These are phyloP conservation scores for Sphaerobolus stellatus DNA, from an alignment of 1,284 basidiomycete species.

Conservation along the genomic window DNA sequence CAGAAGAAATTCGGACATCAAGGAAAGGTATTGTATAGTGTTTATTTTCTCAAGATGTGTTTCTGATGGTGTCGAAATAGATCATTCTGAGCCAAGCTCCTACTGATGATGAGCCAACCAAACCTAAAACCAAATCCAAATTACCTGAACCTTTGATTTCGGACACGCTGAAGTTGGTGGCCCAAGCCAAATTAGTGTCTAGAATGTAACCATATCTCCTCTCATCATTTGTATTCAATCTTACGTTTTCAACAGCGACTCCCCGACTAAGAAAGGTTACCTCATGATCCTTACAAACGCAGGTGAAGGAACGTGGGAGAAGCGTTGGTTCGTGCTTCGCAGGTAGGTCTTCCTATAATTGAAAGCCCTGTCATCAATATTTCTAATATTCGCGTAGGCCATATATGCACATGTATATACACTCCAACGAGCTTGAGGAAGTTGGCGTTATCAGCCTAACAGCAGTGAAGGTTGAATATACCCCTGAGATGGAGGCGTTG, in stretches of 20 bases:
- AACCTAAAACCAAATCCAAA: slow-evolving; percentile 41
- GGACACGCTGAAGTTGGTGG: slow-evolving; percentile 65
- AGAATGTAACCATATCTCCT: slow-evolving; percentile 51
- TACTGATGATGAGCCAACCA: slow-evolving; percentile 43
- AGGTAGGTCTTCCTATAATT: slow-evolving; percentile 50
- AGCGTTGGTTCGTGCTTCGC: slow-evolving; percentile 85
- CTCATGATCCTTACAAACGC: slow-evolving; percentile 80
- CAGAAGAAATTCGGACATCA: slow-evolving; percentile 76
- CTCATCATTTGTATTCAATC: slow-evolving; percentile 4
- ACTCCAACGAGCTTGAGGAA: slow-evolving; percentile 82
- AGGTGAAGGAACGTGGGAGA: slow-evolving; percentile 77
- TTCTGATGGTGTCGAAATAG: slow-evolving; percentile 37
- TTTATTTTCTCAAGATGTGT: slow-evolving; percentile 19
- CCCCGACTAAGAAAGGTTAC: slow-evolving; percentile 81
- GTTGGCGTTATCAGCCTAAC: slow-evolving; percentile 80
- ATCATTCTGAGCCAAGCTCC: slow-evolving; percentile 75
- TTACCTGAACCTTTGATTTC: slow-evolving; percentile 41
- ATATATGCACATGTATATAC: slow-evolving; percentile 84
- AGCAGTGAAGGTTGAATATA: slow-evolving; percentile 83
- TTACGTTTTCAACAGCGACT: slow-evolving; percentile 53
- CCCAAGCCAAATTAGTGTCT: slow-evolving; percentile 68
- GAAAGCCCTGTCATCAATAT: neutral
- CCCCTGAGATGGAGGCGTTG: slow-evolving; percentile 82
- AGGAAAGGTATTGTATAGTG: slow-evolving; percentile 58
- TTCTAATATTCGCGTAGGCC: slow-evolving; percentile 52